A percentile compares a stretch with the other conserved stretches of the same genome.
Evolutionary conservation across 768 basidiomycete species (phyloP).

Genomic region (Cystobasidium ongulense): DNA sequence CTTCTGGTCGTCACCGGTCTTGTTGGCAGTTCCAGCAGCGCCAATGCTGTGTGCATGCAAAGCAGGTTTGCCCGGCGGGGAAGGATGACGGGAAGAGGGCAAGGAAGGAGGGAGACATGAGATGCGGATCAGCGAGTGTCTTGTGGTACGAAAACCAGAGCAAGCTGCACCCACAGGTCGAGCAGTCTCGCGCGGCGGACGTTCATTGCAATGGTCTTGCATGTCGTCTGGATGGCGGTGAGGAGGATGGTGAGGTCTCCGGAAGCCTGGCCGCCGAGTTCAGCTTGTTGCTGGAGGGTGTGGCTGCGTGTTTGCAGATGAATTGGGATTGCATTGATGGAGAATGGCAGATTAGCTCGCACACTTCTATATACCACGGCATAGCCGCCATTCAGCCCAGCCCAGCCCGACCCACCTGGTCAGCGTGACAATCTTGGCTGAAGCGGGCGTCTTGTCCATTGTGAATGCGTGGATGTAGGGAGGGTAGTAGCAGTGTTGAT

Average conservation of each 20-base stretch:
- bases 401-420: constrained; percentile 21
- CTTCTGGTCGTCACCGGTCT: constrained; percentile 98
- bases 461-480: neutral
- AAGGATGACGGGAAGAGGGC: neutral
- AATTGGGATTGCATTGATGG: neutral
- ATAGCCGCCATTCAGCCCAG: neutral
- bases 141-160: too few species aligned
- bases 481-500: neutral
- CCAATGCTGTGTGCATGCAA: constrained; percentile 61
- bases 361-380: neutral
- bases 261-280: constrained; percentile 27
- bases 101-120: neutral
- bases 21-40: constrained; percentile 89
- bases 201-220: constrained; percentile 86
- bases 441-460: constrained; percentile 19
- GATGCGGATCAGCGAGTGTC: too few species aligned
- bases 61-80: too few species aligned
- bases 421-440: constrained; percentile 29
- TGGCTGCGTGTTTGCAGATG: constrained; percentile 10
- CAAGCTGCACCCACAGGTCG: constrained; percentile 76
- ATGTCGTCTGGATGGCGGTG: constrained; percentile 69
- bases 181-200: constrained; percentile 94
- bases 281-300: constrained; percentile 30
- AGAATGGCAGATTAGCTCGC: neutral
- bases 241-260: constrained; percentile 91